Evolutionary conservation across 176 grass and related monocot genomes (phyloP), one percentile per base, ranked within the genome.

Genomic region (Oryza brachyantha): DNA sequence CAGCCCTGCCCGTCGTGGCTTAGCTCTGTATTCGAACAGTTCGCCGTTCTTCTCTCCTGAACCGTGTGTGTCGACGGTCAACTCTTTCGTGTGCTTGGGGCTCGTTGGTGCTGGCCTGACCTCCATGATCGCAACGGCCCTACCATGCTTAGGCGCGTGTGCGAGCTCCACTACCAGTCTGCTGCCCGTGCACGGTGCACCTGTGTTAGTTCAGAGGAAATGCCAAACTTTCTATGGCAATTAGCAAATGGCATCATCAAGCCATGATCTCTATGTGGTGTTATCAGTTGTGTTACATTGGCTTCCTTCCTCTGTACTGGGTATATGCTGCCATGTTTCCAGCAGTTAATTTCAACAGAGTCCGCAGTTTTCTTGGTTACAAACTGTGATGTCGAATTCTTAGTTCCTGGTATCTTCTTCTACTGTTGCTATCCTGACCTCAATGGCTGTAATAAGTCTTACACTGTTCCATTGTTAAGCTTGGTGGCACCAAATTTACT

Each of bases 351-450:
- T 26, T n/a, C 31, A 31, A n/a, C n/a, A 66, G 37, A 31, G 13
- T 52, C 41, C 16, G 11, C 24, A 3, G 11, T 40, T 79, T 79
- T 84, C 57, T 62, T 79, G 43, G 38, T 52, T 54, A 63, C 74
- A 32, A 48, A 68, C 25, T 74, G 52, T 61, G 68, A 21, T 29
- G 25, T 52, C 8, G 72, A 79, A 31, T 68, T 79, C 39, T n/a
- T 48, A 74, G 50, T 74, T 32, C 68, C 17, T 74, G 29, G 14
- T 52, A 52, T 83, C 31, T 42, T 67, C 24, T 79, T 84, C 39
- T 75, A 84, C 81, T 80, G 43, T 84, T 85, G 76, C 81, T 37
- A 70, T 70, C 57, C 76, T 19, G 61, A 70, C 27, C 57, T 67
- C 68, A 52, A 69, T 88, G 75, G 35, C 27, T 12, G 28, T 0